Evolutionary conservation across 2,329 filamentous ascomycete genomes (phyloP).

Genomic region (Alternaria brassicae): DNA sequence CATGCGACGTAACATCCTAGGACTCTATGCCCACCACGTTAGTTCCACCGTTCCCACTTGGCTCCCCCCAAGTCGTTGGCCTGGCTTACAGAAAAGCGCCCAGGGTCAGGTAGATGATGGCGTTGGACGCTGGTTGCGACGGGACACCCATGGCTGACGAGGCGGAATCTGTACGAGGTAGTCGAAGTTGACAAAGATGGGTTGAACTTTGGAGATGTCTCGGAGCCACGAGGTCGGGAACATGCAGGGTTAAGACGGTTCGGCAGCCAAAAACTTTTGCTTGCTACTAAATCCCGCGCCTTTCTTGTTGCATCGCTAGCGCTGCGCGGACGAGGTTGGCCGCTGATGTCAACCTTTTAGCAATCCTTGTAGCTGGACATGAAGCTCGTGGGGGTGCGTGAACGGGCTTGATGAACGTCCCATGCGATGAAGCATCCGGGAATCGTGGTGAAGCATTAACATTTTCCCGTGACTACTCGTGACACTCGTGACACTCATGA

Average conservation of each 20-base stretch:
- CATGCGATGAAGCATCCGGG: background rate
- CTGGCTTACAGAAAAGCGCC: constrained; percentile 73
- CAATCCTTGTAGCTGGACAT: constrained; percentile 14
- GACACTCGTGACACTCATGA: too few species aligned
- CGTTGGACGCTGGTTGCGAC: constrained; percentile 78
- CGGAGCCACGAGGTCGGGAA: constrained; percentile 17
- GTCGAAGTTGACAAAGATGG: constrained; percentile 11
- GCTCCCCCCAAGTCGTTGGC: background rate
- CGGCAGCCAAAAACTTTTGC: constrained; percentile 32
- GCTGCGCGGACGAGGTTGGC: constrained; percentile 19
- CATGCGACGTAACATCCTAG: constrained; percentile 67
- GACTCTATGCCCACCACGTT: constrained; percentile 56
- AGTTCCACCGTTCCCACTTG: constrained; percentile 11
- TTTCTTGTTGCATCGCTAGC: constrained; percentile 35
- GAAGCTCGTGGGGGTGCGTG: constrained; percentile 6
- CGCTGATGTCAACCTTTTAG: constrained; percentile 32
- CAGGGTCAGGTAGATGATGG: constrained; percentile 82
- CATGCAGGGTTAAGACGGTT: constrained; percentile 31
- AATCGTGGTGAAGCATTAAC: constrained; percentile 8
- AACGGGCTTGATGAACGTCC: background rate
- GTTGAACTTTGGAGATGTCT: constrained; percentile 11
- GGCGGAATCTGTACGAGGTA: constrained; percentile 3
- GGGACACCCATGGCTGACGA: constrained; percentile 70
- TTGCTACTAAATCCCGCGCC: constrained; percentile 25
- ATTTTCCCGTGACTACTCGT: background rate